Conservation (phyloP, 495 filamentous ascomycete genomes). For the Podospora pseudopauciseta region DNA sequence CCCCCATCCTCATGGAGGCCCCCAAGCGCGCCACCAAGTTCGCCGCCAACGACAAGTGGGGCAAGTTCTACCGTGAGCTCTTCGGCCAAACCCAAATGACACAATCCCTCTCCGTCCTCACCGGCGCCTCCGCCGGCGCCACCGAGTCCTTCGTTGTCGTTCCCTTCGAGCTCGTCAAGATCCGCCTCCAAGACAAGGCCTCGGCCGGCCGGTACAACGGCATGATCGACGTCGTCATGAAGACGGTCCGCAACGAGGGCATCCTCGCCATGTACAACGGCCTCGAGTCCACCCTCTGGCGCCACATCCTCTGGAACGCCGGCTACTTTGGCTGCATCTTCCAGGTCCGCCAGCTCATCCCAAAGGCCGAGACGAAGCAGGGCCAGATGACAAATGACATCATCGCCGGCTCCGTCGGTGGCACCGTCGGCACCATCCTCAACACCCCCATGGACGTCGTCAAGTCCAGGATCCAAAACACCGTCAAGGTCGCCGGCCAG, state of each 20-base stretch:
- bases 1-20: constrained; percentile 97
- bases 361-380: constrained; percentile 71
- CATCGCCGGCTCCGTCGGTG: constrained; percentile 79
- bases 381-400: constrained; percentile 82
- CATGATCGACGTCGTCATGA: constrained; percentile 82
- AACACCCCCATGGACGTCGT: constrained; percentile 98
- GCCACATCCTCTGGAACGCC: constrained; percentile 94
- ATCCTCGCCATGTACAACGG: constrained; percentile 91
- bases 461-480: constrained; percentile 96
- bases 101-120: constrained; percentile 82
- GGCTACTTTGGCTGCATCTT: constrained; percentile 99
- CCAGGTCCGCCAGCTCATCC: constrained; percentile 83
- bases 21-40: constrained; percentile 99
- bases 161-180: constrained; percentile 93
- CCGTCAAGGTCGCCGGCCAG: constrained; percentile 69
- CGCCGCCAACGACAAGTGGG: constrained; percentile 98
- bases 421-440: constrained; percentile 86
- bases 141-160: constrained; percentile 91
- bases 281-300: constrained; percentile 92
- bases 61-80: constrained; percentile 76
- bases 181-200: constrained; percentile 90
- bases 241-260: constrained; percentile 78
- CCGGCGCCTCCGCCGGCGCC: constrained; percentile 89
- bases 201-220: constrained; percentile 93
- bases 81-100: constrained; percentile 86